Evolutionary conservation across 2,329 filamentous ascomycete species (phyloP).

Genomic region (Zymoseptoria passerinii): DNA sequence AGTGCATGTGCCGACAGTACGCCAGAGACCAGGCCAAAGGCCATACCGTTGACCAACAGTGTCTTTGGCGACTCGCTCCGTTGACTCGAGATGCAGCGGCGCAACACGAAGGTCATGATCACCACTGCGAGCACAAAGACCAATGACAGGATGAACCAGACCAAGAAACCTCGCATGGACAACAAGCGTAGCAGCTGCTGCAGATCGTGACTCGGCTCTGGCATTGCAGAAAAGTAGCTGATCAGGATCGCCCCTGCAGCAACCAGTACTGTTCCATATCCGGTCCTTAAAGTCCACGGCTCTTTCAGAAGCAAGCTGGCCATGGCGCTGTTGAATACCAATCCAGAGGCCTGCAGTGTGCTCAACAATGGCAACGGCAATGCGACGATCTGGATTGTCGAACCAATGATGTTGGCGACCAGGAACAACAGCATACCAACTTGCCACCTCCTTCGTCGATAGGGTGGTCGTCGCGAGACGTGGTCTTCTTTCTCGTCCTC

Average conservation of each 20-base stretch:
- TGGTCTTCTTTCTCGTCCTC: conserved; percentile 85
- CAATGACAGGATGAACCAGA: conserved; percentile 80
- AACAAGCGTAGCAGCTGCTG: conserved; percentile 72
- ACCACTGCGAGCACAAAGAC: conserved; percentile 62
- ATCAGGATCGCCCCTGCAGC: conserved; percentile 84
- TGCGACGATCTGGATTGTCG: conserved; percentile 94
- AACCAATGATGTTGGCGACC: conserved; percentile 85
- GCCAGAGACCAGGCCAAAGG: conserved; percentile 79
- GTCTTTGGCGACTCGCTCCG: conserved; percentile 31
- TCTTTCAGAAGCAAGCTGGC: conserved; percentile 87
- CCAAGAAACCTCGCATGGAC: conserved; percentile 63
- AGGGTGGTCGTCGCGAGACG: conserved; percentile 74
- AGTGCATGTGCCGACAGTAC: conserved; percentile 90
- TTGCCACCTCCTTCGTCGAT: conserved; percentile 89
- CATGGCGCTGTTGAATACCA: conserved; percentile 98
- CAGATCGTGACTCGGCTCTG: conserved; percentile 82
- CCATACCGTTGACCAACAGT: conserved; percentile 68
- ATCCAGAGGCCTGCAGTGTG: conserved; percentile 85
- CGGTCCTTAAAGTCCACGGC: conserved; percentile 89
- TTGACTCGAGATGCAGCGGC: conserved; percentile 23
- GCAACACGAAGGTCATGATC: conserved; percentile 47
- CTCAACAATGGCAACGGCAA: conserved; percentile 89
- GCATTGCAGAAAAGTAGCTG: conserved; percentile 86
- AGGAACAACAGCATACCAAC: conserved; percentile 95
- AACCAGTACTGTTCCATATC: conserved; percentile 81